These are phyloP conservation scores for Podila epicladia DNA, from an alignment of 192 early-diverging fungal genomes.

Conservation along the genomic window DNA sequence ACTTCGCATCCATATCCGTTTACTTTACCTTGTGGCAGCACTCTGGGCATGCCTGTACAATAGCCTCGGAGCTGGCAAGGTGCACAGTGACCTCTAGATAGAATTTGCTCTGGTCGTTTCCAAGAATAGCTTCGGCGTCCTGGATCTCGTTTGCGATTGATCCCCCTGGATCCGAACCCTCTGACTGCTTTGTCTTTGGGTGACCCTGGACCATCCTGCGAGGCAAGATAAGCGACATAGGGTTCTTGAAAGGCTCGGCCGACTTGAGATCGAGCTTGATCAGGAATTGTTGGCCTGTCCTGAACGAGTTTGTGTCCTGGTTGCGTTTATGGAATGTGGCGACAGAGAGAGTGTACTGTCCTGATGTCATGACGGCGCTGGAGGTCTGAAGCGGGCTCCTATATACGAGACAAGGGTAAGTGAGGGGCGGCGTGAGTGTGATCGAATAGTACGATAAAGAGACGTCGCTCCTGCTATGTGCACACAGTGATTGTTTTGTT, in stretches of 20 bases:
- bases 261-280: slow-evolving; percentile 36
- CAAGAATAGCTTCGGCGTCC: neutral
- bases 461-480: neutral
- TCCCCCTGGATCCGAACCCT: neutral
- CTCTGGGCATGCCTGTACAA: slow-evolving; percentile 46
- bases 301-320: slow-evolving; percentile 47
- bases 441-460: neutral
- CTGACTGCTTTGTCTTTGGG: slow-evolving; percentile 33
- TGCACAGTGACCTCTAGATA: slow-evolving; percentile 43
- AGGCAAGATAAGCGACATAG: slow-evolving; percentile 44
- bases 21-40: slow-evolving; percentile 40
- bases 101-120: slow-evolving; percentile 24
- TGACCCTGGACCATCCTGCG: slow-evolving; percentile 39
- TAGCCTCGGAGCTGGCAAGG: slow-evolving; percentile 43
- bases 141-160: neutral
- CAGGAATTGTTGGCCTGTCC: slow-evolving; percentile 47
- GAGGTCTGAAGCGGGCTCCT: slow-evolving; percentile 26
- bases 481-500: no score
- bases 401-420: neutral
- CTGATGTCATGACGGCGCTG: slow-evolving; percentile 6
- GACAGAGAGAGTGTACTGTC: slow-evolving; percentile 34
- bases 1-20: neutral
- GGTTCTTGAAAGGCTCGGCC: slow-evolving; percentile 26
- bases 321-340: slow-evolving; percentile 49
- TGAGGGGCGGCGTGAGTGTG: neutral